These are phyloP conservation scores for Asterochloris erici DNA, from an alignment of 139 green algal genomes.

Conservation along the genomic window DNA sequence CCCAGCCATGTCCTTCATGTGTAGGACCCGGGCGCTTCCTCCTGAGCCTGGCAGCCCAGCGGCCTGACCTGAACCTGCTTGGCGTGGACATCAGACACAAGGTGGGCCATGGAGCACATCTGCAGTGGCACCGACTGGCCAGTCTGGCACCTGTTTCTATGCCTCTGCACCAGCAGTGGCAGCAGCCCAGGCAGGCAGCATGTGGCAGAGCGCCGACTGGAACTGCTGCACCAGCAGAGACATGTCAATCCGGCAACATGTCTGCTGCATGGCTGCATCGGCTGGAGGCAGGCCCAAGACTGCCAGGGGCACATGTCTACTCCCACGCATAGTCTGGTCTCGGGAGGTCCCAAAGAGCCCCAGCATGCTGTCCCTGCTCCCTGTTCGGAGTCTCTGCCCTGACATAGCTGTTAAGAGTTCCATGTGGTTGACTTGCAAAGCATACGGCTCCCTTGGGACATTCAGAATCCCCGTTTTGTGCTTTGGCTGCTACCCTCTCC, in stretches of 20 bases:
- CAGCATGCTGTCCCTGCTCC: too few species aligned
- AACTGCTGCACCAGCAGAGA: too few species aligned
- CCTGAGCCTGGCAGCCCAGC: slow-evolving; percentile 40
- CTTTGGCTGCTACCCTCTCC: background rate
- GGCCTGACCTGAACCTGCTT: slow-evolving; percentile 62
- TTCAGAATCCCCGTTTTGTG: background rate
- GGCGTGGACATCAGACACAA: slow-evolving; percentile 78
- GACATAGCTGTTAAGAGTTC: background rate
- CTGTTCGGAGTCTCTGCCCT: too few species aligned
- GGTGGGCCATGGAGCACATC: slow-evolving; percentile 14
- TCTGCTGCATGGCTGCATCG: too few species aligned
- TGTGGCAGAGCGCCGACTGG: too few species aligned
- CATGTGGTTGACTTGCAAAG: background rate
- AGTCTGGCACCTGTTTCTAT: background rate
- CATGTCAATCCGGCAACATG: too few species aligned
- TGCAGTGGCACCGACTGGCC: background rate
- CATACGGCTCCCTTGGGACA: background rate
- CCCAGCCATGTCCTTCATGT: background rate
- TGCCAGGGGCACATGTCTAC: too few species aligned
- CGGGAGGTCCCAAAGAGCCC: too few species aligned
- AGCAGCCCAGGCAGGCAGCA: background rate
- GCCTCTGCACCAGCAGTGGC: background rate
- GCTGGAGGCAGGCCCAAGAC: too few species aligned
- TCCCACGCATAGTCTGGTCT: too few species aligned
- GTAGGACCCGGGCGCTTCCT: slow-evolving; percentile 69